phyloP scores from a whole-genome alignment of 2,329 filamentous ascomycete species.

The Aspergillus aculeatus region DNA sequence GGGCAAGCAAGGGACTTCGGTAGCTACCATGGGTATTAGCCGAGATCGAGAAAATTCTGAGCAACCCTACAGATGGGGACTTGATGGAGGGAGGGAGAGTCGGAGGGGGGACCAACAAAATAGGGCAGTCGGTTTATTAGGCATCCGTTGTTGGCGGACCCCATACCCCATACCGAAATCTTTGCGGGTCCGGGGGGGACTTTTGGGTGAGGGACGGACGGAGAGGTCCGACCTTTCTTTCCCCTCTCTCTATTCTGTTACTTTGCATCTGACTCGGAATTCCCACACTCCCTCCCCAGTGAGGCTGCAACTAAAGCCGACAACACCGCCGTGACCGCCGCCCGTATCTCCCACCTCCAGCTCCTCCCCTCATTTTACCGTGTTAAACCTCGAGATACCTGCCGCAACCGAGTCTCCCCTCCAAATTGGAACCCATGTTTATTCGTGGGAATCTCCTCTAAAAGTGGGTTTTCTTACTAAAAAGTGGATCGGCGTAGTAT shows the following conservation, averaged over 20 bases:
- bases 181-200: not conserved
- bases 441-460: not conserved
- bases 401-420: not conserved
- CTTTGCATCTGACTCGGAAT: not conserved
- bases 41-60: not conserved
- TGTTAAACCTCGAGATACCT: not conserved
- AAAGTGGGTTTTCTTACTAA: not conserved
- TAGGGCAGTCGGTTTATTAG: not conserved
- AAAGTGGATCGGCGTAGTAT: not conserved
- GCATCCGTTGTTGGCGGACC: not conserved
- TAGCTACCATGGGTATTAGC: not conserved
- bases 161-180: not conserved
- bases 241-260: not conserved
- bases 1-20: too few relatives aligned
- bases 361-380: not conserved
- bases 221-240: too few relatives aligned
- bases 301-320: not conserved
- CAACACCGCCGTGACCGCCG: not conserved
- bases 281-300: too few relatives aligned
- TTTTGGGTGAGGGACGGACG: not conserved
- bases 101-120: not conserved
- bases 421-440: not conserved
- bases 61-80: not conserved
- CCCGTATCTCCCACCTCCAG: not conserved
- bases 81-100: too few relatives aligned